Evolutionary conservation across 345 rosid species (phyloP).

Genomic region (Lepidium didymum): DNA sequence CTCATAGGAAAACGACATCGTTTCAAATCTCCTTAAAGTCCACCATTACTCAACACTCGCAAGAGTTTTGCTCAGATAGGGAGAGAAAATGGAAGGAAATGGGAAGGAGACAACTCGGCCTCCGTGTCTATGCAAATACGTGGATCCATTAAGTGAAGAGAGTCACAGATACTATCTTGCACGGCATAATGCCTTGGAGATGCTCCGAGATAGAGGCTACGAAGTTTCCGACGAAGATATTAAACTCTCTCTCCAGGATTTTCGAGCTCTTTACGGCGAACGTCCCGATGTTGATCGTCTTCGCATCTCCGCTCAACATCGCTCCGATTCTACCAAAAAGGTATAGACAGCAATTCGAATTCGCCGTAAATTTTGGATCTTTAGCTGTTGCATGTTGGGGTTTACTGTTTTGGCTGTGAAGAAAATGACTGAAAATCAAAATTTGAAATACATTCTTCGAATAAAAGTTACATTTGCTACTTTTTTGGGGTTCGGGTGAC

Average conservation of each 20-base stretch:
- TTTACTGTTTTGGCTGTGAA: constrained; percentile 10
- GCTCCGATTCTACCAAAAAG: constrained; percentile 51
- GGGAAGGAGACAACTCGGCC: constrained; percentile 17
- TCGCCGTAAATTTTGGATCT: not conserved
- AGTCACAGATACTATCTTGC: constrained; percentile 68
- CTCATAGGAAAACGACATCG: constrained; percentile 1
- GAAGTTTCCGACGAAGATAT: constrained; percentile 53
- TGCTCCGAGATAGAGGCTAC: constrained; percentile 82
- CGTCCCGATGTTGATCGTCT: constrained; percentile 61
- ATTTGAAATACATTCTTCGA: not conserved
- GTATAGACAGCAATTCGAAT: constrained; percentile 23
- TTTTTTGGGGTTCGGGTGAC: not conserved
- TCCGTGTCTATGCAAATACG: constrained; percentile 46
- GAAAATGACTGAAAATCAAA: not conserved
- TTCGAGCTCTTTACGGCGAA: constrained; percentile 48
- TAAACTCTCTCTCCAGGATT: constrained; percentile 54
- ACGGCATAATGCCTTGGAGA: constrained; percentile 64
- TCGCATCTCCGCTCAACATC: constrained; percentile 44
- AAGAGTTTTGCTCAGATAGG: not conserved
- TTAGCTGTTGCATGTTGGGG: constrained; percentile 7
- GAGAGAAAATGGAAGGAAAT: constrained; percentile 20
- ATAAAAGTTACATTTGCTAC: not conserved
- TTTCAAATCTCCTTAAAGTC: not conserved
- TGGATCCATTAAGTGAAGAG: constrained; percentile 55
- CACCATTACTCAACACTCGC: not conserved